Evolutionary conservation across 208 protist species (phyloP).

Genomic region (Pavlovales sp.): DNA sequence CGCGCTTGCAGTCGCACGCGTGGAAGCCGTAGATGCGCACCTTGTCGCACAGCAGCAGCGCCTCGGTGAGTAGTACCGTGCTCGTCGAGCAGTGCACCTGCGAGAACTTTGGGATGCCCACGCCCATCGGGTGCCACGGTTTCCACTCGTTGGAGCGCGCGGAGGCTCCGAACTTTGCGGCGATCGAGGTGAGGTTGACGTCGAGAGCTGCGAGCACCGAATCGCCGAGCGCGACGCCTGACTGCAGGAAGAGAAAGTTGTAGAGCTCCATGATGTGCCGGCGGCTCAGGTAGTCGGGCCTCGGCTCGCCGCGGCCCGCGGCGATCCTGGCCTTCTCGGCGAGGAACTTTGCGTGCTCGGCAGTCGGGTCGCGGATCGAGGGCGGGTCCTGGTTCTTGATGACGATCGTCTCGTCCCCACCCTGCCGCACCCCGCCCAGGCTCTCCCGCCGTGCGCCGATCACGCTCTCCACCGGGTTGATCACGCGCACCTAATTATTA

Average conservation of each 20-base stretch:
- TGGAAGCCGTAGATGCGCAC: neutral
- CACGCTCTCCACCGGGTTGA: slow-evolving; percentile 1
- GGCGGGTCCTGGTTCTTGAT: slow-evolving; percentile 28
- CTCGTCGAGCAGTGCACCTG: neutral
- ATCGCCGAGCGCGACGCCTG: neutral
- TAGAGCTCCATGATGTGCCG: neutral
- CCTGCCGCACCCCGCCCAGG: neutral
- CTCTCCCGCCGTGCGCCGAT: neutral
- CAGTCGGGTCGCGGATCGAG: neutral
- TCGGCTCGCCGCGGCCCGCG: neutral
- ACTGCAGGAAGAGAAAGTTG: neutral
- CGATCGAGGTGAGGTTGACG: neutral
- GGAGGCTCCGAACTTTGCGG: neutral
- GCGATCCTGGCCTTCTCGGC: neutral
- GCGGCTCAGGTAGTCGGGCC: neutral
- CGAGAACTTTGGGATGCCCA: neutral
- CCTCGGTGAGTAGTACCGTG: slow-evolving; percentile 8
- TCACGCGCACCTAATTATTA: slow-evolving; percentile 25
- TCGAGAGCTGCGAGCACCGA: neutral
- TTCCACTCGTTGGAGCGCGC: neutral
- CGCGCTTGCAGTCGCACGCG: neutral
- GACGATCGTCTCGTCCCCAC: neutral
- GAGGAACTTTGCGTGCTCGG: neutral
- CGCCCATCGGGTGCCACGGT: neutral
- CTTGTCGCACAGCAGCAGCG: neutral